These are phyloP conservation scores for Zygotorulaspora mrakii DNA, from an alignment of 1,139 yeast genomes.

Conservation along the genomic window DNA sequence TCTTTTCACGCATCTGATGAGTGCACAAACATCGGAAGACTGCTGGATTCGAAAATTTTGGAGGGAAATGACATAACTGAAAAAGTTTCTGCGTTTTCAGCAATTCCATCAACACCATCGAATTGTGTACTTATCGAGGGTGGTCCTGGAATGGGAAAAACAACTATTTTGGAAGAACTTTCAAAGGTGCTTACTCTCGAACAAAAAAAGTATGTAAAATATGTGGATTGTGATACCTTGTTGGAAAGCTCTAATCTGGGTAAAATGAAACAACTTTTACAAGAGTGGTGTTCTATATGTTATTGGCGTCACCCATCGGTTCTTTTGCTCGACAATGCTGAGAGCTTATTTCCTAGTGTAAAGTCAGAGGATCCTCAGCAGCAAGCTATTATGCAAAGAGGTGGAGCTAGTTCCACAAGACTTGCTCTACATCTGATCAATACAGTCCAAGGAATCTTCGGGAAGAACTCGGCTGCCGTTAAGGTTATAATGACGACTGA, in stretches of 20 bases:
- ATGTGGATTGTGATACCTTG: conserved; percentile 47
- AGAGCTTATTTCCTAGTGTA: conserved; percentile 53
- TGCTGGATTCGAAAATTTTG: conserved; percentile 1
- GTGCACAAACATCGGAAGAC: conserved; percentile 1
- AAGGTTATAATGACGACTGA: conserved; percentile 45
- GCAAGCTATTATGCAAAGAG: conserved; percentile 22
- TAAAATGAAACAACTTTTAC: conserved; percentile 48
- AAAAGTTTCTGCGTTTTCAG: conserved; percentile 44
- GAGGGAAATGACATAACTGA: conserved; percentile 45
- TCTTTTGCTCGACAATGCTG: conserved; percentile 76
- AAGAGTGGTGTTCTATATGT: conserved; percentile 54
- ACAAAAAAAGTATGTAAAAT: conserved; percentile 46
- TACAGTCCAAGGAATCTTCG: conserved; percentile 40
- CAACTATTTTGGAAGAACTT: conserved; percentile 49
- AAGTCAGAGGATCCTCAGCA: conserved; percentile 24
- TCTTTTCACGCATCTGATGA: conserved; percentile 1
- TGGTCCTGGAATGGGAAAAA: conserved; percentile 76
- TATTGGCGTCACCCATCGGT: conserved; percentile 81
- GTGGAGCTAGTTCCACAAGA: conserved; percentile 30
- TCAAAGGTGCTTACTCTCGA: conserved; percentile 39
- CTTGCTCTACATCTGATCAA: conserved; percentile 39
- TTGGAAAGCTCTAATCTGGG: conserved; percentile 36
- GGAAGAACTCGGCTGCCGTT: conserved; percentile 37
- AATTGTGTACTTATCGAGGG: conserved; percentile 61
- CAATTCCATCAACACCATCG: conserved; percentile 26